phyloP scores from a whole-genome alignment of 2,329 filamentous ascomycete species.

The Venturia carpophila region DNA sequence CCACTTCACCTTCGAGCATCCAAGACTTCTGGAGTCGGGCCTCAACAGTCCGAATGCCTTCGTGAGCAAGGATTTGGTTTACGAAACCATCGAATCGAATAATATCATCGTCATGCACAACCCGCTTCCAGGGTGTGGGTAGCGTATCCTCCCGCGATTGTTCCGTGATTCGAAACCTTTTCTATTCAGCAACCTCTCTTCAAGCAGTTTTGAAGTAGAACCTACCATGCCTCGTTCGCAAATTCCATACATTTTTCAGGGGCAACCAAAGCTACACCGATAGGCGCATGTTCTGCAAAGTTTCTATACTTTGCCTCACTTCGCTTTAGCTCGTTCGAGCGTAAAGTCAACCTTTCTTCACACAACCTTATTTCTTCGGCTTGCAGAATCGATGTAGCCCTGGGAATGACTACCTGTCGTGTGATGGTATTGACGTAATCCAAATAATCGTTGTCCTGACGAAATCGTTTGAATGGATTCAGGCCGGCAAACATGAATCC shows the following conservation, averaged over 20 bases:
- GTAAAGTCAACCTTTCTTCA: constrained; percentile 14
- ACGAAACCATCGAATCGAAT: constrained; percentile 8
- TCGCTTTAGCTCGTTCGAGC: constrained; percentile 15
- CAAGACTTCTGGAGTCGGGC: constrained; percentile 1
- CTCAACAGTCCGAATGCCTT: constrained; percentile 15
- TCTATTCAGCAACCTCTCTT: neutral
- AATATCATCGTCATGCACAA: constrained; percentile 13
- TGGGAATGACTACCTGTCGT: neutral
- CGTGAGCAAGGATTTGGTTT: constrained; percentile 8
- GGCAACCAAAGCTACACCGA: constrained; percentile 14
- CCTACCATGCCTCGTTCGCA: constrained; percentile 17
- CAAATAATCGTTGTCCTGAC: neutral
- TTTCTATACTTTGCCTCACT: constrained; percentile 18
- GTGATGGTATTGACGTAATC: neutral
- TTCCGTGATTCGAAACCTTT: constrained; percentile 3
- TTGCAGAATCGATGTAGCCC: neutral
- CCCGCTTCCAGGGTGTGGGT: constrained; percentile 7
- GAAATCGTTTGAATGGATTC: constrained; percentile 8
- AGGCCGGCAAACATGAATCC: constrained; percentile 12
- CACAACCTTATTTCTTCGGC: neutral
- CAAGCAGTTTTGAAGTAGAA: neutral
- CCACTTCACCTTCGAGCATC: neutral
- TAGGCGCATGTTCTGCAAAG: constrained; percentile 18
- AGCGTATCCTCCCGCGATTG: constrained; percentile 4
- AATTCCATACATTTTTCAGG: constrained; percentile 9